A percentile compares a stretch with the other conserved stretches of the same genome.
Conservation (phyloP, 2,329 filamentous ascomycete species). For the Trichoderma sp. region DNA sequence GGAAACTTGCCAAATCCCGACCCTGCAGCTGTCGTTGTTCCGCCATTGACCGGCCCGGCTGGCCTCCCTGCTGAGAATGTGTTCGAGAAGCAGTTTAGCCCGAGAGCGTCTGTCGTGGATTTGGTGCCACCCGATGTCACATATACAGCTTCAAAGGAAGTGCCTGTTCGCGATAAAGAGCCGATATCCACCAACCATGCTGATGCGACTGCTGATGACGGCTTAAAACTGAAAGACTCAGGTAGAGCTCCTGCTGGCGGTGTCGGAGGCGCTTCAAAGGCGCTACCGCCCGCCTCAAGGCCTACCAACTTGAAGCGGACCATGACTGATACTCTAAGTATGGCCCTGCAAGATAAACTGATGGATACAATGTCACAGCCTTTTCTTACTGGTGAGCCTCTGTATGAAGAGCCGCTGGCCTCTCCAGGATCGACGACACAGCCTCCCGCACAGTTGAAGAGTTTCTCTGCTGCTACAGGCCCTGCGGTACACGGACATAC, state of each 20-base stretch:
- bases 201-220: conserved; percentile 29
- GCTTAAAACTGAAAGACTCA: conserved; percentile 53
- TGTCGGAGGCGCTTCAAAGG: conserved; percentile 53
- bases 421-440: conserved; percentile 47
- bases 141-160: conserved; percentile 35
- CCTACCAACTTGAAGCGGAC: conserved; percentile 78
- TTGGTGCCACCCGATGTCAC: conserved; percentile 39
- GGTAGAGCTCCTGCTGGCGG: conserved; percentile 59
- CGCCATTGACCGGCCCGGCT: conserved; percentile 80
- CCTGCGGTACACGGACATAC: conserved; percentile 80
- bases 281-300: conserved; percentile 57
- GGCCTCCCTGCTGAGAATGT: conserved; percentile 72
- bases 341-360: conserved; percentile 77
- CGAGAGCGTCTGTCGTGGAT: conserved; percentile 54
- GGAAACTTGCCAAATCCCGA: conserved; percentile 59
- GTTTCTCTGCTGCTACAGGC: conserved; percentile 51
- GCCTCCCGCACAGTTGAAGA: conserved; percentile 42
- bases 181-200: conserved; percentile 23
- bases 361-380: conserved; percentile 84
- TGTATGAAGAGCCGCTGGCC: conserved; percentile 39
- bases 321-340: conserved; percentile 77
- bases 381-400: conserved; percentile 55
- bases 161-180: conserved; percentile 25
- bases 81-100: conserved; percentile 80
- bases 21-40: conserved; percentile 39